A percentile compares a stretch with the other conserved stretches of the same genome.
Evolutionary conservation across 352 stramenopile species (phyloP).

Genomic region (Phytopythium sindhum): DNA sequence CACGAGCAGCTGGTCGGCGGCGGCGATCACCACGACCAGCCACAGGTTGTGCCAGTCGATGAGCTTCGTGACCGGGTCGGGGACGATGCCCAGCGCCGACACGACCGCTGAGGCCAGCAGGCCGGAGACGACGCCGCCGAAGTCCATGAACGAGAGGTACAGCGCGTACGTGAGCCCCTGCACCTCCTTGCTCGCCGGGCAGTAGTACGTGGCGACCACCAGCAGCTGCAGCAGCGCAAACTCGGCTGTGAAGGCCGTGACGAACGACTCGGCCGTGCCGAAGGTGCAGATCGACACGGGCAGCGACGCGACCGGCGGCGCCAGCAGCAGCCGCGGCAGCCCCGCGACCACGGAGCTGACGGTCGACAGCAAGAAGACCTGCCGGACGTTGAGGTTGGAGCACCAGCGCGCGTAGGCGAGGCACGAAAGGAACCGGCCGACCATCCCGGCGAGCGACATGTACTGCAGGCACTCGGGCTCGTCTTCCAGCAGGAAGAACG

Average conservation of each 20-base stretch:
- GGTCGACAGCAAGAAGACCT: constrained; percentile 75
- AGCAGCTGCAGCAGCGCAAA: constrained; percentile 80
- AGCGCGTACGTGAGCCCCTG: constrained; percentile 79
- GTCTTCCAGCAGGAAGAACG: constrained; percentile 52
- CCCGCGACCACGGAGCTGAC: constrained; percentile 59
- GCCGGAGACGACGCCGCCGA: constrained; percentile 71
- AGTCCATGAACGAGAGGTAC: constrained; percentile 85
- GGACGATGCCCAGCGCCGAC: constrained; percentile 50
- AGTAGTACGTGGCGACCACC: constrained; percentile 83
- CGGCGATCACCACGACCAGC: constrained; percentile 56
- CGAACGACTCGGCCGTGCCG: constrained; percentile 59
- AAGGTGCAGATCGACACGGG: constrained; percentile 72
- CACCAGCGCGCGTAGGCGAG: constrained; percentile 72
- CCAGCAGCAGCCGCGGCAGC: constrained; percentile 59
- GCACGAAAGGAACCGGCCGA: constrained; percentile 69
- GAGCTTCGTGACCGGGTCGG: constrained; percentile 44
- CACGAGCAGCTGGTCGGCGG: constrained; percentile 57
- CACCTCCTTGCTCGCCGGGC: constrained; percentile 41
- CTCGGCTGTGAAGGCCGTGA: constrained; percentile 74
- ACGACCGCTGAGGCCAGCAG: constrained; percentile 58
- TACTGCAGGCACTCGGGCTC: constrained; percentile 74
- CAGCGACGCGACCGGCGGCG: constrained; percentile 44
- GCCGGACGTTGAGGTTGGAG: constrained; percentile 55
- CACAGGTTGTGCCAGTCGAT: constrained; percentile 64
- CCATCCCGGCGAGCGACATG: constrained; percentile 57